Conservation (phyloP, 148 eudicot genomes). For the Linanthus parryae region DNA sequence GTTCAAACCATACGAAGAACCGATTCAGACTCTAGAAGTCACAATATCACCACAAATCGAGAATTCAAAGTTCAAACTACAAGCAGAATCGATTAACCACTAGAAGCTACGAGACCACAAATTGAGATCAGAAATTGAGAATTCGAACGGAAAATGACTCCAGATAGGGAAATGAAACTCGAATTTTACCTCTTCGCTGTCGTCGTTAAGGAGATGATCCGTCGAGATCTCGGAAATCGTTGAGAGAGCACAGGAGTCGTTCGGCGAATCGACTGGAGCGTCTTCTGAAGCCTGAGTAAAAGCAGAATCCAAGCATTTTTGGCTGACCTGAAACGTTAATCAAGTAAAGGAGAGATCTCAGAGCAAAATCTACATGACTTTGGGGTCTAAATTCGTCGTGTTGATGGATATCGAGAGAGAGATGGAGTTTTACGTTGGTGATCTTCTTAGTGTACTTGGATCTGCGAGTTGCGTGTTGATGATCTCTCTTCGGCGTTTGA, state of each 20-base stretch:
- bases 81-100: neutral
- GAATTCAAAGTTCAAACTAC: no score
- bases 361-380: neutral
- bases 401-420: conserved; percentile 5
- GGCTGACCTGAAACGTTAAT: no score
- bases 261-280: conserved; percentile 16
- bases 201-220: conserved; percentile 17
- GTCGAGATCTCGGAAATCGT: conserved; percentile 23
- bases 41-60: no score
- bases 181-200: conserved; percentile 32
- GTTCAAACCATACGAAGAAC: no score
- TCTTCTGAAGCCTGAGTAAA: conserved; percentile 26
- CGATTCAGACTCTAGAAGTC: no score
- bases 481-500: conserved; percentile 30
- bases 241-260: conserved; percentile 18
- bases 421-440: conserved; percentile 20
- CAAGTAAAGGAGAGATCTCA: neutral
- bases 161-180: neutral
- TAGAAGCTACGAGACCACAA: neutral
- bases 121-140: neutral
- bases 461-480: conserved; percentile 22
- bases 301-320: conserved; percentile 11
- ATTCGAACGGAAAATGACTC: neutral
- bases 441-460: conserved; percentile 26
- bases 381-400: neutral